These are phyloP conservation scores for Circinella minor DNA, from an alignment of 371 early-diverging fungal species.

Conservation along the genomic window DNA sequence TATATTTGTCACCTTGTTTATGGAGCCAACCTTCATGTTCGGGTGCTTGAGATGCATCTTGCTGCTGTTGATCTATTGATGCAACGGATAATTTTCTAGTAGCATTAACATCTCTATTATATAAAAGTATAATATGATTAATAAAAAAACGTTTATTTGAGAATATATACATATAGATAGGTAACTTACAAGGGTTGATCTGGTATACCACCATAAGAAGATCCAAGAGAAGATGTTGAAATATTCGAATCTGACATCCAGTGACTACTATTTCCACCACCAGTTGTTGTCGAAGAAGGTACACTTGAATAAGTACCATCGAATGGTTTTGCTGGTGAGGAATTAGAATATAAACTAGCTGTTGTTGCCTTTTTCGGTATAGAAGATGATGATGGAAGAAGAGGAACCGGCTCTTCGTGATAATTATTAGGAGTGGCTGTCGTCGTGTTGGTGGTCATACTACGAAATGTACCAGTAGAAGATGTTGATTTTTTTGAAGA, in stretches of 20 bases:
- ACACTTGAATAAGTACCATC: slow-evolving; percentile 14
- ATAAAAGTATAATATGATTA: background rate
- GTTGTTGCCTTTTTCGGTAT: background rate
- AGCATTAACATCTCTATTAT: background rate
- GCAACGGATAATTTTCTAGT: slow-evolving; percentile 37
- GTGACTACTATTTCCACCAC: background rate
- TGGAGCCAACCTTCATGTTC: slow-evolving; percentile 67
- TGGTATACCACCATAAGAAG: slow-evolving; percentile 1
- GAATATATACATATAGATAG: background rate
- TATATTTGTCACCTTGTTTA: slow-evolving; percentile 70
- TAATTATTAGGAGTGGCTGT: slow-evolving; percentile 14
- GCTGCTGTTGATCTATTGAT: slow-evolving; percentile 24
- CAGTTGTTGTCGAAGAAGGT: background rate
- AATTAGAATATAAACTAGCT: slow-evolving; percentile 8
- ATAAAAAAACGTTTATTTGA: background rate
- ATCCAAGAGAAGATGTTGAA: slow-evolving; percentile 1
- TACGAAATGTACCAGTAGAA: slow-evolving; percentile 19
- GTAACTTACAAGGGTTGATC: slow-evolving; percentile 5
- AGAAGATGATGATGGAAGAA: background rate
- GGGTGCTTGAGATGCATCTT: slow-evolving; percentile 39
- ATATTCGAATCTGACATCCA: slow-evolving; percentile 6
- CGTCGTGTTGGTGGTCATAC: slow-evolving; percentile 13
- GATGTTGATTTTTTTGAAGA: slow-evolving; percentile 38
- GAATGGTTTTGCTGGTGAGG: slow-evolving; percentile 8
- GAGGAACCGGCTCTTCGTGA: slow-evolving; percentile 1